A percentile compares a stretch with the other conserved stretches of the same genome.
Evolutionary conservation across 2,329 filamentous ascomycete species (phyloP).

Genomic region (Lasiodiplodia gonubiensis): DNA sequence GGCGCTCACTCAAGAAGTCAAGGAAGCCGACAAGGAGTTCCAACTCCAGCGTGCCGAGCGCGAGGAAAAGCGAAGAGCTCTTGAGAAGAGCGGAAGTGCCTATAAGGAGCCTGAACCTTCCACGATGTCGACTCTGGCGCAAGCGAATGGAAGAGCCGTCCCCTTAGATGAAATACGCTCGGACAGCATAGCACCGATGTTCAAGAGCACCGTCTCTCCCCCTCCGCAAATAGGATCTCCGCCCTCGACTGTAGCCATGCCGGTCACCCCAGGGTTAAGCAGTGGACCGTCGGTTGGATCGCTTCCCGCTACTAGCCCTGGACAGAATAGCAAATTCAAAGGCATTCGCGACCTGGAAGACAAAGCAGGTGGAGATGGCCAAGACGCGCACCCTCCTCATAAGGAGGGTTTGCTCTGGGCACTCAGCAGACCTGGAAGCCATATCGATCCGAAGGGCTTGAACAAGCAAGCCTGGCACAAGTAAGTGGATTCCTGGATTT

Average conservation of each 20-base stretch:
- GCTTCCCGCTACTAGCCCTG: constrained; percentile 40
- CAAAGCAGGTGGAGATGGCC: constrained; percentile 58
- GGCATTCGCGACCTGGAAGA: constrained; percentile 93
- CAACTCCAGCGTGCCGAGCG: constrained; percentile 93
- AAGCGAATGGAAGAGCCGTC: constrained; percentile 31
- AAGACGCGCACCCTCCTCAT: constrained; percentile 66
- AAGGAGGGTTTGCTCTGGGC: constrained; percentile 98
- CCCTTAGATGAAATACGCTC: constrained; percentile 1
- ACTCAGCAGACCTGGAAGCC: constrained; percentile 86
- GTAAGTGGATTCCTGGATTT: constrained; percentile 59
- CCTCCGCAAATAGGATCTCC: constrained; percentile 32
- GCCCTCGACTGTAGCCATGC: constrained; percentile 31
- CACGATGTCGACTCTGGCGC: constrained; percentile 35
- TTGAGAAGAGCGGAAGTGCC: constrained; percentile 80
- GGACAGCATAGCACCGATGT: constrained; percentile 40
- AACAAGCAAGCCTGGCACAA: constrained; percentile 99
- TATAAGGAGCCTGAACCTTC: constrained; percentile 41
- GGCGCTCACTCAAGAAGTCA: constrained; percentile 86
- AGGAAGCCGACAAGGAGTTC: constrained; percentile 93
- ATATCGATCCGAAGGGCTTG: constrained; percentile 91
- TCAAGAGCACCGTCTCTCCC: constrained; percentile 43
- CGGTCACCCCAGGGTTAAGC: constrained; percentile 32
- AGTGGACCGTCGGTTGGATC: constrained; percentile 37
- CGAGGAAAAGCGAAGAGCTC: constrained; percentile 86
- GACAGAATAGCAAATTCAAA: constrained; percentile 70